These are phyloP conservation scores for Tetrahymena thermophila DNA, from an alignment of 73 alveolate genomes.

Conservation along the genomic window DNA sequence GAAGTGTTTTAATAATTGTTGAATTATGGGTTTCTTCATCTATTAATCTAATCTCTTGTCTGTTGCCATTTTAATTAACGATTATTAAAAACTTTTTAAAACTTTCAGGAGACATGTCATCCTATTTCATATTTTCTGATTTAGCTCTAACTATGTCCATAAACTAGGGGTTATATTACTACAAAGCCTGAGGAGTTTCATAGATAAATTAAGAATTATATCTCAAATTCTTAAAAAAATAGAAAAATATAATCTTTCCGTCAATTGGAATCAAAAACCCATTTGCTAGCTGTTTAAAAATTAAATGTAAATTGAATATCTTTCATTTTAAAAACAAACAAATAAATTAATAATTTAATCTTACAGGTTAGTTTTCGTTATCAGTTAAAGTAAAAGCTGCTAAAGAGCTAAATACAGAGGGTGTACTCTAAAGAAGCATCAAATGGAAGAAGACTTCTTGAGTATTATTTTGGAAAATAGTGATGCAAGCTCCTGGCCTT, in stretches of 20 bases:
- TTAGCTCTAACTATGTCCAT: background rate
- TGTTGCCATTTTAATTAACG: background rate
- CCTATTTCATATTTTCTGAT: background rate
- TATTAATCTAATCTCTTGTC: background rate
- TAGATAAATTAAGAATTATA: background rate
- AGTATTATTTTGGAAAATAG: background rate
- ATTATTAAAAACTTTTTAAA: background rate
- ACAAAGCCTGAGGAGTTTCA: background rate
- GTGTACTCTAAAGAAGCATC: background rate
- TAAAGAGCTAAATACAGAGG: background rate
- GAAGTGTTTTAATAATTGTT: background rate
- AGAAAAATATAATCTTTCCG: background rate
- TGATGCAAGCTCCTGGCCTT: background rate
- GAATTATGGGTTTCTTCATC: background rate
- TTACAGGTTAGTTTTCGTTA: background rate
- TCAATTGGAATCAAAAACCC: background rate
- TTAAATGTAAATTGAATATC: too few species aligned
- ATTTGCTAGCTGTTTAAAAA: background rate
- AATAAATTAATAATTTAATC: too few species aligned
- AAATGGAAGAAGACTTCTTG: background rate
- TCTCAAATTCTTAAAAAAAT: background rate
- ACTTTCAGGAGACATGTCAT: background rate
- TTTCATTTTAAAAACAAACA: too few species aligned
- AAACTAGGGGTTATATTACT: background rate
- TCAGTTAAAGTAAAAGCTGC: background rate